Percentiles rank a stretch among this genome's conserved stretches.
Evolutionary conservation across 179 eudicot species (phyloP).

Genomic region (Sideroxylon spinosum): DNA sequence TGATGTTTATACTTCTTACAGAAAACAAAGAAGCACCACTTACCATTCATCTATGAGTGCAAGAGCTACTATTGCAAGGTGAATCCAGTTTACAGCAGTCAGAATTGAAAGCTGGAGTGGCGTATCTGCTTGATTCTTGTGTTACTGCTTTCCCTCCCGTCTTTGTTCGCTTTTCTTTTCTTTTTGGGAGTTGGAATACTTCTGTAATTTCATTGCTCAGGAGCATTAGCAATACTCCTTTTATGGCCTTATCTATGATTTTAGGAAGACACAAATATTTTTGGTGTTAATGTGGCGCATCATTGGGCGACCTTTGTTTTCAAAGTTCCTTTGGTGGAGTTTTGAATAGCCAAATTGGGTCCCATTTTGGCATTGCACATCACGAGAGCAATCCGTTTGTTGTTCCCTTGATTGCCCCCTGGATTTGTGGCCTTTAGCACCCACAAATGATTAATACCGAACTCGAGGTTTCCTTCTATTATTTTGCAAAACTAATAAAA

Average conservation of each 20-base stretch:
- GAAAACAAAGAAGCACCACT: slow-evolving; percentile 79
- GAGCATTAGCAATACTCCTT: not conserved
- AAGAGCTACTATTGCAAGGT: slow-evolving; percentile 47
- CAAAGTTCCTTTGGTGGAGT: too few species aligned
- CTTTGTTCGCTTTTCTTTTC: not conserved
- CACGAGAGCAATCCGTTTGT: too few species aligned
- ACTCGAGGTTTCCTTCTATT: too few species aligned
- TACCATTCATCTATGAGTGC: slow-evolving; percentile 83
- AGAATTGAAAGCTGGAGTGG: not conserved
- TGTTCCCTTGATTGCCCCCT: too few species aligned
- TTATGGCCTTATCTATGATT: not conserved
- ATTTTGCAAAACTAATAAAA: too few species aligned
- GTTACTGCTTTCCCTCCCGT: not conserved
- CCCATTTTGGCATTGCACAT: too few species aligned
- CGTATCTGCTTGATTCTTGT: not conserved
- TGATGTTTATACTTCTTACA: slow-evolving; percentile 81
- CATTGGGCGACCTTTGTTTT: too few species aligned
- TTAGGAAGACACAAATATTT: too few species aligned
- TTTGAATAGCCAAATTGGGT: too few species aligned
- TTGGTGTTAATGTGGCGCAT: too few species aligned
- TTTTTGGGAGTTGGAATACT: not conserved
- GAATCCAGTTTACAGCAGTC: not conserved
- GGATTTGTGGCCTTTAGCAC: too few species aligned
- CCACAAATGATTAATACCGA: too few species aligned
- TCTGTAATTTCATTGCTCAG: not conserved